Percentiles rank a stretch among this genome's conserved stretches.
Evolutionary conservation across 345 rosid species (phyloP).

Genomic region (Gynandropsis gynandra): DNA sequence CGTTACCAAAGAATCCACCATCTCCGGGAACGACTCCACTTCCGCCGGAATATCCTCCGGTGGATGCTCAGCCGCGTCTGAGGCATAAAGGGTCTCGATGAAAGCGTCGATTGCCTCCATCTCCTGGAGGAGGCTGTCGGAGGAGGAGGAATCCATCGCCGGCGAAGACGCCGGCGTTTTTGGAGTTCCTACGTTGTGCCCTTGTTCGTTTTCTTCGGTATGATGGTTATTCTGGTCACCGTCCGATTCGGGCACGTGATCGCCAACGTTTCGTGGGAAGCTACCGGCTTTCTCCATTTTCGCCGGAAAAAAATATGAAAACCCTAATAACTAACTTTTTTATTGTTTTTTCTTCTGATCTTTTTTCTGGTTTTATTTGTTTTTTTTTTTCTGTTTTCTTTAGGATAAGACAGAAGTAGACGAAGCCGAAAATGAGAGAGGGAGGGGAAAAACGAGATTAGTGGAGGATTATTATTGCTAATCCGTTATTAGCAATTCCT

Average conservation of each 20-base stretch:
- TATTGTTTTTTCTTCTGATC: constrained; percentile 1
- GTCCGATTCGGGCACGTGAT: constrained; percentile 11
- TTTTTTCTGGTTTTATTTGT: background rate
- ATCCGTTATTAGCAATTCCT: constrained; percentile 26
- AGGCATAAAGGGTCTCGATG: constrained; percentile 23
- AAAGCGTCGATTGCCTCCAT: constrained; percentile 44
- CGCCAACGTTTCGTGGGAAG: constrained; percentile 18
- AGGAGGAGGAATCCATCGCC: constrained; percentile 11
- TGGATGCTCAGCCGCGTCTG: background rate
- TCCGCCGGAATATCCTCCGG: constrained; percentile 30
- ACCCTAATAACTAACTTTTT: background rate
- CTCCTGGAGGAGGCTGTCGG: constrained; percentile 6
- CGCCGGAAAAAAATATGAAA: constrained; percentile 25
- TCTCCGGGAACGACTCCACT: constrained; percentile 35
- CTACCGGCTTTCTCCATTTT: constrained; percentile 30
- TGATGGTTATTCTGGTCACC: background rate
- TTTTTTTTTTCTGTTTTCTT: background rate
- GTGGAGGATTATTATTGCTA: constrained; percentile 14
- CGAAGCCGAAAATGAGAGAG: constrained; percentile 1
- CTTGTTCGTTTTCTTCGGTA: constrained; percentile 16
- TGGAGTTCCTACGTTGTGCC: constrained; percentile 2
- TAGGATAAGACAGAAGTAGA: constrained; percentile 2
- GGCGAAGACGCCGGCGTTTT: background rate
- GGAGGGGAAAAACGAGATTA: constrained; percentile 16
- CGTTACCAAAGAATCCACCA: constrained; percentile 40